phyloP scores from a whole-genome alignment of 2,329 filamentous ascomycete genomes.

The Fusarium cyanostomum region DNA sequence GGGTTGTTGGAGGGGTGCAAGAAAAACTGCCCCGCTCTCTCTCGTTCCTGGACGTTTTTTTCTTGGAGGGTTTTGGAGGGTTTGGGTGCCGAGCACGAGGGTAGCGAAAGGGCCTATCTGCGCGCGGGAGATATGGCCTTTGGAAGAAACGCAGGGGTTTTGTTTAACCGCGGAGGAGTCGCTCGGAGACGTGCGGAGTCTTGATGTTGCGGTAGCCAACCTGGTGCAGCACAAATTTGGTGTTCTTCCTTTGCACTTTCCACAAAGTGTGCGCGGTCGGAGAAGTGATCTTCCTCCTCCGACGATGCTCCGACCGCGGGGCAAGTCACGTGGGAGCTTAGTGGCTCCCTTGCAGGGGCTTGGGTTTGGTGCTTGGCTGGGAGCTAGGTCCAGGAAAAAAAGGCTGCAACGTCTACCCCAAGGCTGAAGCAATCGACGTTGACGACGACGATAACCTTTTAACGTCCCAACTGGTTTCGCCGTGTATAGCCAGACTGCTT shows the following conservation, averaged over 20 bases:
- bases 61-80: constrained; percentile 30
- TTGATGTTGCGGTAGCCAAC: constrained; percentile 42
- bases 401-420: constrained; percentile 43
- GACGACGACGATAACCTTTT: constrained; percentile 38
- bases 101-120: constrained; percentile 31
- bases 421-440: constrained; percentile 44
- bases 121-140: constrained; percentile 35
- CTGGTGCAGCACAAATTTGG: constrained; percentile 51
- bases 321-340: constrained; percentile 52
- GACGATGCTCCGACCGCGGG: constrained; percentile 46
- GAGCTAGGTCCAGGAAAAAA: constrained; percentile 45
- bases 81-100: constrained; percentile 30
- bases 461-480: constrained; percentile 37
- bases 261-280: constrained; percentile 54
- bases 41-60: constrained; percentile 33
- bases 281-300: constrained; percentile 52
- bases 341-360: constrained; percentile 39
- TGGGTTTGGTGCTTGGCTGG: constrained; percentile 36
- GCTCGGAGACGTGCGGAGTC: constrained; percentile 44
- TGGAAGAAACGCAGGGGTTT: constrained; percentile 33
- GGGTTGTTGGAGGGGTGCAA: constrained; percentile 47
- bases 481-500: constrained; percentile 30
- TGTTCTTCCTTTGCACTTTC: constrained; percentile 48
- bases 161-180: constrained; percentile 37
- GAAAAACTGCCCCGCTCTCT: constrained; percentile 52